Percentiles rank a stretch among this genome's conserved stretches.
Conservation (phyloP, 1,284 basidiomycete species). For the Cystobasidiaceae sp. region DNA sequence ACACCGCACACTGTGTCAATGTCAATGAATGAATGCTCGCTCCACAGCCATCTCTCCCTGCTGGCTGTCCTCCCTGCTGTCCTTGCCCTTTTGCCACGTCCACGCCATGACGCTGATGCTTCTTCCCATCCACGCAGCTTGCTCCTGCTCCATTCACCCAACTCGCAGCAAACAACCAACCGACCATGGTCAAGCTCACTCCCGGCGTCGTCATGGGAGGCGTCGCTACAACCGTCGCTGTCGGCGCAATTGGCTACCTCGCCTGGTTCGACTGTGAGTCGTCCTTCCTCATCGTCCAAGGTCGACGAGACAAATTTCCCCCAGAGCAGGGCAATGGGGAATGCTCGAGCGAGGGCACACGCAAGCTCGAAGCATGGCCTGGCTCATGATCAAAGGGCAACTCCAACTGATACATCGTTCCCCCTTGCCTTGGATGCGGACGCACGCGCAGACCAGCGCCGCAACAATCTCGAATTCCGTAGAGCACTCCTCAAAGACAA, state of each 20-base stretch:
- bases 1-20: no score
- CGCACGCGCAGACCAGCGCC: conserved; percentile 72
- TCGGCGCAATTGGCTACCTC: conserved; percentile 15
- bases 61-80: no score
- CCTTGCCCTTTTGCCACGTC: no score
- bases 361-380: no score
- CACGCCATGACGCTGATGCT: no score
- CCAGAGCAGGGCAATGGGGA: no score
- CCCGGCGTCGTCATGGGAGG: background rate
- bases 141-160: background rate
- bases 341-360: no score
- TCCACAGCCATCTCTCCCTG: no score
- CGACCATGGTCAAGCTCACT: conserved; percentile 18
- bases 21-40: no score
- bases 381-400: no score
- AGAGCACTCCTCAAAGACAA: conserved; percentile 58
- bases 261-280: conserved; percentile 21
- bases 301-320: no score
- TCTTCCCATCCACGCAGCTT: background rate
- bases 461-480: conserved; percentile 82
- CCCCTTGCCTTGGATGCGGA: background rate
- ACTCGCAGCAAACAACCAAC: background rate
- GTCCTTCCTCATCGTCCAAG: no score
- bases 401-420: background rate
- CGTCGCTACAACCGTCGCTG: conserved; percentile 2